Conservation (phyloP, 1,284 basidiomycete species). For the Schizophyllum commune region DNA sequence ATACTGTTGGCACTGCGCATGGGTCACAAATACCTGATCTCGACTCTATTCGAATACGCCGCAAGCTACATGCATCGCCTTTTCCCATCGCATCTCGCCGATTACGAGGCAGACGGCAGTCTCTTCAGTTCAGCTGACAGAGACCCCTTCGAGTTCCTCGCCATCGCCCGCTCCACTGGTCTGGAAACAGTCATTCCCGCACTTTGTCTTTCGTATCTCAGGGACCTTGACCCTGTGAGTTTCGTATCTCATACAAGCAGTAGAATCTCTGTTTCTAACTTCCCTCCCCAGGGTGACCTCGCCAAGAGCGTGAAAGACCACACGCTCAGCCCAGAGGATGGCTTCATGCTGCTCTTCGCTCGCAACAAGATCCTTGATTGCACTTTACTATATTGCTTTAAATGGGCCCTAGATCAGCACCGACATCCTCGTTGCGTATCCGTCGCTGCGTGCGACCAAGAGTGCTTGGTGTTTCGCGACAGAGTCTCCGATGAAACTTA, state of each 20-base stretch:
- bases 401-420: background rate
- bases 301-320: too few species aligned
- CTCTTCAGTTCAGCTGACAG: too few species aligned
- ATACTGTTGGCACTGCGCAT: slow-evolving; percentile 1
- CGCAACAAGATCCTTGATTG: background rate
- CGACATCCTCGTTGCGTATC: background rate
- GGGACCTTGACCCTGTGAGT: background rate
- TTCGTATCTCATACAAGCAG: background rate
- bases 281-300: too few species aligned
- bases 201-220: background rate
- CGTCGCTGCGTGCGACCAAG: background rate
- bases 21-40: slow-evolving; percentile 3
- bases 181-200: background rate
- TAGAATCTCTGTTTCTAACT: too few species aligned
- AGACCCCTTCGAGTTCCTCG: background rate
- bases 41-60: background rate
- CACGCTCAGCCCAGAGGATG: background rate
- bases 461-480: background rate
- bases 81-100: background rate
- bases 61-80: background rate
- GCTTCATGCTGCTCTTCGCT: background rate
- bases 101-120: background rate
- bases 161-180: background rate
- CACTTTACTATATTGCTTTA: background rate
- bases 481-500: background rate